These are phyloP conservation scores for Xylaria intraflava DNA, from an alignment of 495 filamentous ascomycete species.

Conservation along the genomic window DNA sequence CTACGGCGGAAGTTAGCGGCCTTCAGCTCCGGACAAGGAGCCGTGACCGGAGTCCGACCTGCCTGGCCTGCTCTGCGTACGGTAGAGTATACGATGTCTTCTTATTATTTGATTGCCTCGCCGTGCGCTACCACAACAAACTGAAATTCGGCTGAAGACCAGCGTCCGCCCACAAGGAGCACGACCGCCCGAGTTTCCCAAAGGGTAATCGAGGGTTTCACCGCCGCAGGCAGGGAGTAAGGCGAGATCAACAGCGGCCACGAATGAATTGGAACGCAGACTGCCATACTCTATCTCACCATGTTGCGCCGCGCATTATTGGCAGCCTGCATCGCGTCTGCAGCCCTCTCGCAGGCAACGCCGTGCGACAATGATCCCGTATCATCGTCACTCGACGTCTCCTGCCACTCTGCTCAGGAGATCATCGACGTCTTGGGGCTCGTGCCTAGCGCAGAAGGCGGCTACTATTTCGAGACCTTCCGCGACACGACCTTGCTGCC, in stretches of 20 bases:
- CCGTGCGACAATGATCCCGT: neutral
- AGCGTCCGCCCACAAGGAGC: neutral
- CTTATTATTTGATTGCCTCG: too few relatives aligned
- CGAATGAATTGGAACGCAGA: neutral
- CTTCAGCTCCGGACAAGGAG: too few relatives aligned
- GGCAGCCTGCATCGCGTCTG: conserved; percentile 6
- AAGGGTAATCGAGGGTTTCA: neutral
- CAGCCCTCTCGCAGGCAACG: conserved; percentile 2
- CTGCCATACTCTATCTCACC: neutral
- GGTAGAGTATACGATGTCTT: too few relatives aligned
- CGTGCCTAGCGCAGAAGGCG: conserved; percentile 37
- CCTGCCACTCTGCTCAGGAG: conserved; percentile 24
- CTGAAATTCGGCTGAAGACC: too few relatives aligned
- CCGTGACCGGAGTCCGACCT: too few relatives aligned
- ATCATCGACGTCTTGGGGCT: conserved; percentile 36
- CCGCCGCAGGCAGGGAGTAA: neutral
- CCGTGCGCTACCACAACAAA: too few relatives aligned
- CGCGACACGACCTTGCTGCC: conserved; percentile 23
- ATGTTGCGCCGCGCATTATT: neutral
- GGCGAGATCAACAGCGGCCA: neutral
- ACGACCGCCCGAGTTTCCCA: neutral
- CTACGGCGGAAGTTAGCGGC: too few relatives aligned
- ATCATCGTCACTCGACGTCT: neutral
- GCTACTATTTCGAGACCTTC: conserved; percentile 44
- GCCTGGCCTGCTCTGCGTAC: too few relatives aligned